phyloP scores from a whole-genome alignment of 371 early-diverging fungal species.

The Apophysomyces trapeziformis region DNA sequence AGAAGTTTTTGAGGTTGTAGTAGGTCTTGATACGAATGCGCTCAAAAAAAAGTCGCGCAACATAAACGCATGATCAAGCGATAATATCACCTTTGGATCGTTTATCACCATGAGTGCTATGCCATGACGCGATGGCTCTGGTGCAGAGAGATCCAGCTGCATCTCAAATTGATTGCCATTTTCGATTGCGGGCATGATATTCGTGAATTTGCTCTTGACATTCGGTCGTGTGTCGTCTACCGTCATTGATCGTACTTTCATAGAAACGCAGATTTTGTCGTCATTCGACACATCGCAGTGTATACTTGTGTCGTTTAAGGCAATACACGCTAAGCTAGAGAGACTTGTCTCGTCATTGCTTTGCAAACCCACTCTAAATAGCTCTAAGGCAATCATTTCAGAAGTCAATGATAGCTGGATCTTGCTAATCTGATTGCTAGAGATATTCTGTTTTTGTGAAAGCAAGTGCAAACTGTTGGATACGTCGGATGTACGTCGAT shows the following conservation, averaged over 20 bases:
- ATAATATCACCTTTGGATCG: constrained; percentile 83
- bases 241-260: constrained; percentile 71
- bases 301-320: constrained; percentile 57
- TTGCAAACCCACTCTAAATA: constrained; percentile 25
- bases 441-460: not conserved
- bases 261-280: constrained; percentile 68
- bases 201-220: constrained; percentile 79
- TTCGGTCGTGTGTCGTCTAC: constrained; percentile 84
- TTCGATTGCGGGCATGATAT: constrained; percentile 71
- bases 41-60: constrained; percentile 72
- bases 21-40: constrained; percentile 42
- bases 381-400: constrained; percentile 39
- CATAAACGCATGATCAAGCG: constrained; percentile 82
- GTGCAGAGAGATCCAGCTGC: constrained; percentile 44
- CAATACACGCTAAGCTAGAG: constrained; percentile 42
- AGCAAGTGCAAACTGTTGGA: not conserved
- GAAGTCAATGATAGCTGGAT: constrained; percentile 16
- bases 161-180: constrained; percentile 48
- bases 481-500: not conserved
- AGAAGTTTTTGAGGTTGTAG: not conserved
- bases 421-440: not conserved
- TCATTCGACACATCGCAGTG: constrained; percentile 66
- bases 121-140: constrained; percentile 45
- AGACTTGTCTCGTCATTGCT: constrained; percentile 19
- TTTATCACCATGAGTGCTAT: constrained; percentile 76